Evolutionary conservation across 345 rosid genomes (phyloP), one percentile per base, ranked within the genome.

Genomic region (Pugionium cornutum): DNA sequence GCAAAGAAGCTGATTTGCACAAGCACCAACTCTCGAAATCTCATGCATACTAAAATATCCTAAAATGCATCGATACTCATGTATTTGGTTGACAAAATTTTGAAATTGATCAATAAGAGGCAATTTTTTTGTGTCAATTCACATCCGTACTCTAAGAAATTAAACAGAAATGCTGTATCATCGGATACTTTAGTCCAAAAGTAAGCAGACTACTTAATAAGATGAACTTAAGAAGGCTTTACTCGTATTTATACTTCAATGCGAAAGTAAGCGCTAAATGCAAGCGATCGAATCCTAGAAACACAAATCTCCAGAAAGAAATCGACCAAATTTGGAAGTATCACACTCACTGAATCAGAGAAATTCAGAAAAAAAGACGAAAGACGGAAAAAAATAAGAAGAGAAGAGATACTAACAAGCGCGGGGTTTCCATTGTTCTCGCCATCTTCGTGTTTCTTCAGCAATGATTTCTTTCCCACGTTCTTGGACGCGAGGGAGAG

Each of bases 401-500:
- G 10, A 32, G 6, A 41, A 5, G 34, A 45, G 37, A 26, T 32
- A 53, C 77, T 73, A 33, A 73, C 77, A 31, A 53, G 26, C 52
- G 67, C 63, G 45, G 9, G 40, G 46, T 43, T 6, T 59, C 72
- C 68, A 52, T 39, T 29, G 27, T 3, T 60, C 62, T 72, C 62
- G 68, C 4, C 63, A 39, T 73, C 72, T 58, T 73, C 57, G 35
- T 10, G 48, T 7, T 39, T 64, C 70, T 71, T 48, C 58, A 53
- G 47, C 39, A 18, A 64, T 42, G 35, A 27, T 18, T 51, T 64
- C 76, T 72, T 65, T 45, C 36, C 52, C 56, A 4, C 49, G 8
- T 52, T 66, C 68, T 73, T 66, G 64, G 67, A 26, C 25, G 65
- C 65, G 59, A 57, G 70, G 60, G 70, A 64, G 68, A 37, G 6